A percentile compares a stretch with the other conserved stretches of the same genome.
phyloP scores from a whole-genome alignment of 805 yeast species.

The Ogataea degrootiae region DNA sequence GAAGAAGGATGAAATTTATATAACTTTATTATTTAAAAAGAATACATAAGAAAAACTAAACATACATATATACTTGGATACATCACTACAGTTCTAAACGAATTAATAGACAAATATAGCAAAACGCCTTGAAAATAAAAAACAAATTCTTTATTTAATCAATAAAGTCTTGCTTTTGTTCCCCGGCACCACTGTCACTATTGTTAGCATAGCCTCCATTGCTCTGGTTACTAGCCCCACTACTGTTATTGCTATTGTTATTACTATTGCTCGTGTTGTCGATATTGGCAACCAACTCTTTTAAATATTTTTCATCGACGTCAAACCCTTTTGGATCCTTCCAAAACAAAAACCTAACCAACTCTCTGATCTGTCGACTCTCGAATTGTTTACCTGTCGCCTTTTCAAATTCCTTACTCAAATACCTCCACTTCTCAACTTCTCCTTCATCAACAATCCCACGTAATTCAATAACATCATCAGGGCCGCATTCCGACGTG shows the following conservation, averaged over 20 bases:
- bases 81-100: too few relatives aligned
- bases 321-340: constrained; percentile 55
- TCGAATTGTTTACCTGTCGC: constrained; percentile 47
- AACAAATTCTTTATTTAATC: background rate
- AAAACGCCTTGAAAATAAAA: too few relatives aligned
- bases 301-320: constrained; percentile 41
- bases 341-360: constrained; percentile 49
- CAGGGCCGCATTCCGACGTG: constrained; percentile 54
- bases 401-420: constrained; percentile 58
- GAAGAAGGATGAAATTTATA: too few relatives aligned
- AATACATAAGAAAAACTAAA: too few relatives aligned
- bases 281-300: constrained; percentile 33
- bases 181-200: too few relatives aligned
- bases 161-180: too few relatives aligned
- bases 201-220: too few relatives aligned
- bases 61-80: too few relatives aligned
- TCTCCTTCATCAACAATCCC: constrained; percentile 64
- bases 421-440: constrained; percentile 60
- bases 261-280: background rate
- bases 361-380: constrained; percentile 50
- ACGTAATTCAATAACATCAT: constrained; percentile 49
- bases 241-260: background rate
- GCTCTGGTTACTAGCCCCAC: too few relatives aligned
- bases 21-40: too few relatives aligned
- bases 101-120: too few relatives aligned